These are phyloP conservation scores for Hydrangea macrophylla DNA, from an alignment of 148 eudicot genomes.

Conservation along the genomic window DNA sequence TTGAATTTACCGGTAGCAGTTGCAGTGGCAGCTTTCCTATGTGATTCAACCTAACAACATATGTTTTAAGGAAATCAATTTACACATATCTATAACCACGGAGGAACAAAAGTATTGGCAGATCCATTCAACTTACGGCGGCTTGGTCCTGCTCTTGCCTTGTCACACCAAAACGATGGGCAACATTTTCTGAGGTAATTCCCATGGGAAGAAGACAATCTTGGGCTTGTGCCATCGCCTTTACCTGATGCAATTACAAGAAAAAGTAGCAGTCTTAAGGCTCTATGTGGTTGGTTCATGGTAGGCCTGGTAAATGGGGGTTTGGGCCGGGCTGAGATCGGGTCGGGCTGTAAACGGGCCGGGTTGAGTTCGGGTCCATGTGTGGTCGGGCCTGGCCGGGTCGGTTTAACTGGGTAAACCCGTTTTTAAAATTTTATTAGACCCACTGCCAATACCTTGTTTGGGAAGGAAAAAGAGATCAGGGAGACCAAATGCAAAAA, in stretches of 20 bases:
- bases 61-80: not conserved
- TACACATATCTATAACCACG: not conserved
- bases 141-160: conserved; percentile 97
- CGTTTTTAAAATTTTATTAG: too few species aligned
- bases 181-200: conserved; percentile 94
- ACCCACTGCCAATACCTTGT: too few species aligned
- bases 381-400: too few species aligned
- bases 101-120: not conserved
- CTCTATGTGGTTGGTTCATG: too few species aligned
- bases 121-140: conserved; percentile 60
- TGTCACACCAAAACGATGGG: conserved; percentile 77
- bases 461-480: too few species aligned
- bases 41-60: conserved; percentile 82
- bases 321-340: too few species aligned
- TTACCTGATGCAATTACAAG: conserved; percentile 43
- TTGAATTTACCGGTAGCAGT: conserved; percentile 90
- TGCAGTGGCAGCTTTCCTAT: conserved; percentile 93
- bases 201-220: conserved; percentile 99
- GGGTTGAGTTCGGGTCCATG: too few species aligned
- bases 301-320: too few species aligned
- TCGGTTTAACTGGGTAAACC: too few species aligned
- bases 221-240: conserved; percentile 70
- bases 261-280: conserved; percentile 6
- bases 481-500: too few species aligned
- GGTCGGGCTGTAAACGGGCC: too few species aligned